phyloP scores from a whole-genome alignment of 192 early-diverging fungal genomes.

The Borealophlyctis nickersoniae region DNA sequence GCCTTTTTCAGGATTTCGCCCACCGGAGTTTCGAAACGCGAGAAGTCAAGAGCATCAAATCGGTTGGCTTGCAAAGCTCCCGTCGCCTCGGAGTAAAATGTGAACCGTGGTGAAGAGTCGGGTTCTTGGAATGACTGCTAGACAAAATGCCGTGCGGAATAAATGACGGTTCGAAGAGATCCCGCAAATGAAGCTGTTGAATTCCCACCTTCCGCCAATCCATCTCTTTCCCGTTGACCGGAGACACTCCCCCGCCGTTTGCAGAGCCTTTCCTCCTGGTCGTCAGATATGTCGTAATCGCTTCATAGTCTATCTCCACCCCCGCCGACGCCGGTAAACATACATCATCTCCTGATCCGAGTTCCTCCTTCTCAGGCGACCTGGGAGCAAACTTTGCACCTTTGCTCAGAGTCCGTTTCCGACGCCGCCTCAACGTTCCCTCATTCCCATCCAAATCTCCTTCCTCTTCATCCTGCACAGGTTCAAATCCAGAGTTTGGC shows the following conservation, averaged over 20 bases:
- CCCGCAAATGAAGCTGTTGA: not conserved
- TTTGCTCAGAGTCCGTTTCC: no score
- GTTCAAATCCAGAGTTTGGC: no score
- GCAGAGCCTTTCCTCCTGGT: constrained; percentile 13
- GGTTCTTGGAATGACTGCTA: constrained; percentile 7
- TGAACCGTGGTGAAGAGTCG: constrained; percentile 21
- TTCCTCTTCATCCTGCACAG: no score
- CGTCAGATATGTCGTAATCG: no score
- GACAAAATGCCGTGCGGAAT: not conserved
- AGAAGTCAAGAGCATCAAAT: constrained; percentile 32
- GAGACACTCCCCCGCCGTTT: not conserved
- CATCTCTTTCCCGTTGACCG: not conserved
- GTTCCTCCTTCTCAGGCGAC: no score
- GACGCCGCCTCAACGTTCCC: no score
- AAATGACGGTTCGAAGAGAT: not conserved
- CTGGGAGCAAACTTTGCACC: no score
- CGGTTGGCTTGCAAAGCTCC: constrained; percentile 18
- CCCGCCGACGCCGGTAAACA: not conserved
- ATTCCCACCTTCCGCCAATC: not conserved
- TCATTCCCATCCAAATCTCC: no score
- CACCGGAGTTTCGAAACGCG: constrained; percentile 6
- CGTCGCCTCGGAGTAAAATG: constrained; percentile 42
- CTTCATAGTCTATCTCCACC: constrained; percentile 12
- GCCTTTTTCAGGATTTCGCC: constrained; percentile 24
- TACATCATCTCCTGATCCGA: constrained; percentile 13